Base-by-base conservation (phyloP, 2,329 filamentous ascomycete species). In the Hysterium pulicare region DNA sequence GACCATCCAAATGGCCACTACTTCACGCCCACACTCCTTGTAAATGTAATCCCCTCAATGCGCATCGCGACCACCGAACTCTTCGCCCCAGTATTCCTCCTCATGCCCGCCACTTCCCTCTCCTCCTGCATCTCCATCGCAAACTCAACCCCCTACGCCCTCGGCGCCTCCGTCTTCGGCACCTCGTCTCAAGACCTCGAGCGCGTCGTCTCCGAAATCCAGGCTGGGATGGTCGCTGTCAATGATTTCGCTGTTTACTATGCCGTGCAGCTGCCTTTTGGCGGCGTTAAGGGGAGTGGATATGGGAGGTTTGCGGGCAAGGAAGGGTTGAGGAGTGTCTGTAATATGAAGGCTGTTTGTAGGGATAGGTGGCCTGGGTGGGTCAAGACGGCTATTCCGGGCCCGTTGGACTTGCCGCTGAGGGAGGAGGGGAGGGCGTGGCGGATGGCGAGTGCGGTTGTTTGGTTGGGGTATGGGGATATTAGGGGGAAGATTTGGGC, bases 211-310 rank as follows among this genome's bases (percentile, higher is more conserved):
- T 69, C 69, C 16, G 79, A 81, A 19, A 76, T 96, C 39, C 81
- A 84, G 48, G 83, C 86, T 0, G 93, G 93, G 33, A 96, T 95
- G 86, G 87, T 97, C 0, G 83, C 89, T 19, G 81, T 98, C 54
- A 98, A 98, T 64, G 93, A 98, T 71, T 98, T 98, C 60, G 93
- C 84, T 16, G 85, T 83, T 21, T 96, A 83, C 67, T 98, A 98
- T 62, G 89, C 91, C 40, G 90, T 95, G 6, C 90, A 95, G 68
- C 71, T 98, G 30, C 93, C 93, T 0, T 98, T 98, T 67, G 93
- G 93, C 28, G 93, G 90, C 41, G 82, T 87, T n/a, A 82, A 81
- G 44, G 91, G 90, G 1, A 94, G 87, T 19, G 93, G 73, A 0
- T 97, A 97, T 64, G 93, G 93, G 1, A 78, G 91, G 2, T 98